Conservation (phyloP, 805 yeast genomes). For the Saccharomyces jurei region DNA sequence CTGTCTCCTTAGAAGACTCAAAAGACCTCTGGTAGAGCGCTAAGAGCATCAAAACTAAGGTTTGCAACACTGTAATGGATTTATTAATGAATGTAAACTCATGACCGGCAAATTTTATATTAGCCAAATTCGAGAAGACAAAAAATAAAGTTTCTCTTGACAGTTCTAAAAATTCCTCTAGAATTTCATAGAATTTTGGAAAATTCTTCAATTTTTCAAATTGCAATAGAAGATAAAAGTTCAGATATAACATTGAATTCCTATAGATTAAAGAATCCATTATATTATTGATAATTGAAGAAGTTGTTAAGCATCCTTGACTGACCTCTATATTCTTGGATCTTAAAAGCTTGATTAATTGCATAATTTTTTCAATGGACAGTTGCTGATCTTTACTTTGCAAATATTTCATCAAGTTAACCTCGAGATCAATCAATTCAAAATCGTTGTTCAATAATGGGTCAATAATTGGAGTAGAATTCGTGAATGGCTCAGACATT, state of each 20-base stretch:
- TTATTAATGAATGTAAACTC: constrained; percentile 26
- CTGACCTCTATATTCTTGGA: constrained; percentile 14
- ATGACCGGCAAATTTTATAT: constrained; percentile 25
- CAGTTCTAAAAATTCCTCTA: constrained; percentile 20
- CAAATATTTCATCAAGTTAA: constrained; percentile 20
- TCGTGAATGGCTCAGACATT: constrained; percentile 11
- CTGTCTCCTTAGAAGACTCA: not conserved
- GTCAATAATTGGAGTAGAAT: constrained; percentile 21
- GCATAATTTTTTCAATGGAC: constrained; percentile 16
- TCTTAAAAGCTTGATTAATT: constrained; percentile 14
- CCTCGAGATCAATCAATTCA: constrained; percentile 16
- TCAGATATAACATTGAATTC: constrained; percentile 17
- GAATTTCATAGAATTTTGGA: constrained; percentile 12
- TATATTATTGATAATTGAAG: constrained; percentile 19
- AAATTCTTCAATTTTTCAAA: constrained; percentile 17
- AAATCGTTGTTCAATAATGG: constrained; percentile 18
- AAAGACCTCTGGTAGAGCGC: constrained; percentile 18
- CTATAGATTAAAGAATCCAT: constrained; percentile 25
- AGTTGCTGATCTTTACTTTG: constrained; percentile 20
- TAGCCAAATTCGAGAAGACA: constrained; percentile 27
- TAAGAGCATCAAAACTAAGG: constrained; percentile 20
- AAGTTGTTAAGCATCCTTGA: constrained; percentile 19
- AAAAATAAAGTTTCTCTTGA: constrained; percentile 25
- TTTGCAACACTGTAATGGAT: constrained; percentile 19
- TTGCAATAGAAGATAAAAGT: constrained; percentile 21